Percentiles rank a stretch among this genome's conserved stretches.
phyloP scores from a whole-genome alignment of 345 rosid genomes.

The Corchorus capsularis region DNA sequence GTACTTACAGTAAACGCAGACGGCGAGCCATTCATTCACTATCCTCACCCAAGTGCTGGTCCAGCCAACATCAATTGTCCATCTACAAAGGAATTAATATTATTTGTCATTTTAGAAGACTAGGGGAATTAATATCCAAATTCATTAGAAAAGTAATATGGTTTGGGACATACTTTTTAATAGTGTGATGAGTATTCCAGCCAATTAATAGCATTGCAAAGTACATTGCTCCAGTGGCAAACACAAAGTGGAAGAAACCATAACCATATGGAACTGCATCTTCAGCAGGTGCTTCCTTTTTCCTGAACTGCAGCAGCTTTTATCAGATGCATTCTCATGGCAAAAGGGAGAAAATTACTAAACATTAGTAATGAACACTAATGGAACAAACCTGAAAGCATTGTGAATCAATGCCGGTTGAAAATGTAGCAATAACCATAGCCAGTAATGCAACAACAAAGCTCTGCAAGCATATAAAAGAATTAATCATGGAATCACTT shows the following conservation, averaged over 20 bases:
- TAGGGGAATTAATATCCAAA: too few relatives aligned
- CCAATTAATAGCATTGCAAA: slow-evolving; percentile 90
- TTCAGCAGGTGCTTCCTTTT: slow-evolving; percentile 46
- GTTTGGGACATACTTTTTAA: slow-evolving; percentile 65
- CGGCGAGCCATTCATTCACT: slow-evolving; percentile 94
- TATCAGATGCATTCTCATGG: slow-evolving; percentile 14
- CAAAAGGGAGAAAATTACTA: neutral
- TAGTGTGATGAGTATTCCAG: slow-evolving; percentile 89
- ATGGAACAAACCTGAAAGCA: slow-evolving; percentile 76
- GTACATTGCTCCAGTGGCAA: slow-evolving; percentile 98
- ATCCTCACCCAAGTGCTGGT: slow-evolving; percentile 97
- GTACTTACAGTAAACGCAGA: slow-evolving; percentile 80
- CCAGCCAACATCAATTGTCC: slow-evolving; percentile 99
- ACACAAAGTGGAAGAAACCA: slow-evolving; percentile 97
- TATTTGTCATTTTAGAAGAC: too few relatives aligned
- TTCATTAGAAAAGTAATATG: neutral
- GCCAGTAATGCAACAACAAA: slow-evolving; percentile 81
- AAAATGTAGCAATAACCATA: slow-evolving; percentile 92
- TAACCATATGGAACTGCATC: slow-evolving; percentile 87
- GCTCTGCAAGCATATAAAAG: slow-evolving; percentile 55
- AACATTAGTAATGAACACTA: slow-evolving; percentile 2
- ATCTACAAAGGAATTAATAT: slow-evolving; percentile 63
- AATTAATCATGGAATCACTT: neutral
- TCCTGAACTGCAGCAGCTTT: slow-evolving; percentile 50
- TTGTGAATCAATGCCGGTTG: slow-evolving; percentile 92